Base-by-base conservation (phyloP, 768 basidiomycete species). In the Leccinellum rugosiceps region DNA sequence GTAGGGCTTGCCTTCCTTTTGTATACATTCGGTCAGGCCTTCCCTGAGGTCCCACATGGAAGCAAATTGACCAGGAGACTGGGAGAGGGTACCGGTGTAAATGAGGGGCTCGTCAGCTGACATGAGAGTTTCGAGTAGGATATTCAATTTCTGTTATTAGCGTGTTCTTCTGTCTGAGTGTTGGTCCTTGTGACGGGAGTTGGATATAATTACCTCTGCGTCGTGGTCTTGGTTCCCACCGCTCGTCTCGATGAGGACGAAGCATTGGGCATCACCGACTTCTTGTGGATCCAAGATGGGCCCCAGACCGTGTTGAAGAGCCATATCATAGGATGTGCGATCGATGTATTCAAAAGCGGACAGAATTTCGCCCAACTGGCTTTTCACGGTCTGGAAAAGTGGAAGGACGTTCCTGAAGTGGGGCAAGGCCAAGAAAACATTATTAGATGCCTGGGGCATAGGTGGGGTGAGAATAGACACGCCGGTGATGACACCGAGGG, bases 271-370 rank as follows among this genome's bases (percentile, higher is more conserved):
- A 52, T 88, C 86, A 61, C 84, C 80, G 46, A 90, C 79, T 57
- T 94, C 90, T 50, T 87, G 79, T 50, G 88, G 82, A 52, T 82
- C 80, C 34, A 96, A 78, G 13, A 87, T 87, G 51, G 88, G 83
- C 21, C 89, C 88, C 61, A 92, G 87, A 0, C 90, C 88, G 62
- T 92, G 89, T 67, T 88, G 85, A 44, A 91, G 81, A n/a, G 87
- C 87, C 55, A 95, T 77, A 52, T 94, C 84, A 69, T 92, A 92
- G 1, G 90, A 83, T 13, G 86, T 86, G 53, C 90, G 81, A 70
- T 99, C 96, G 50, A 95, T 92, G 73, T 90, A 98, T 74, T 99
- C 96, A 73, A 98, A 98, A 0, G 97, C 96, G 8, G 93, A 95
- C 28, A 99, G 83, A 59, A 98, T 95, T 76, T 99, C 96, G 11